Base-by-base conservation (phyloP, 768 basidiomycete genomes). In the Leccinum variicolor region DNA sequence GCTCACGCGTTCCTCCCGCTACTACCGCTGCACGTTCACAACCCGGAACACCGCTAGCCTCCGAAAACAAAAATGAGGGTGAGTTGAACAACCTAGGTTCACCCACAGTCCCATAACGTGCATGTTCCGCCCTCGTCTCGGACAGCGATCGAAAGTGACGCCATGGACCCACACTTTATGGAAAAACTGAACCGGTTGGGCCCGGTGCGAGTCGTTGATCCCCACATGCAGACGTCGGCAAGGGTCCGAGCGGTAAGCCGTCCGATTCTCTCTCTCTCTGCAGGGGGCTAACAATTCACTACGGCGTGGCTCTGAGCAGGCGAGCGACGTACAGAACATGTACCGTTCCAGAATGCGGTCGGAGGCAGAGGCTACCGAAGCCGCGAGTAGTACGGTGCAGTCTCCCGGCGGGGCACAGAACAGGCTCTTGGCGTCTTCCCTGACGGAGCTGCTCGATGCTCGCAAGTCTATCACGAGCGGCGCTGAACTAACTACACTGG, bases 141-240 rank as follows among this genome's bases (percentile, higher is more conserved):
- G 48, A 54, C 62, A 90, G 89, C 75, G 8, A 84, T 90, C 63
- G 77, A 83, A 54, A 73, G 66, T 53, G 89, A 93, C 62, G 79
- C 83, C n/a, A 77, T 75, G 54, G 90, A 94, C 64, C 87, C 88
- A 2, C 81, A 90, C 26, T 81, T 92, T 52, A 69, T 89, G 63
- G 76, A 81, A 34, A 90, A 88, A 62, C 72, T 94, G 51, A 81
- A 62, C 62, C 75, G 71, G 36, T 74, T 93, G 2, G 90, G 90
- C 1, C 84, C 81, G 13, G 90, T 92, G 23, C 76, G 74, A 31
- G 89, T 92, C 15, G 83, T 92, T 13, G 83, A 90, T 64, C 85
- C 87, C 63, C 81, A 79, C 66, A 81, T 81, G 79, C 75, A 77
- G 56, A 69, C 77, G 5, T 41, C n/a, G 41, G 17, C n/a, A 11